Evolutionary conservation across 176 grass and related monocot species (phyloP), one percentile per base, ranked within the genome.

Genomic region (Triticum urartu): DNA sequence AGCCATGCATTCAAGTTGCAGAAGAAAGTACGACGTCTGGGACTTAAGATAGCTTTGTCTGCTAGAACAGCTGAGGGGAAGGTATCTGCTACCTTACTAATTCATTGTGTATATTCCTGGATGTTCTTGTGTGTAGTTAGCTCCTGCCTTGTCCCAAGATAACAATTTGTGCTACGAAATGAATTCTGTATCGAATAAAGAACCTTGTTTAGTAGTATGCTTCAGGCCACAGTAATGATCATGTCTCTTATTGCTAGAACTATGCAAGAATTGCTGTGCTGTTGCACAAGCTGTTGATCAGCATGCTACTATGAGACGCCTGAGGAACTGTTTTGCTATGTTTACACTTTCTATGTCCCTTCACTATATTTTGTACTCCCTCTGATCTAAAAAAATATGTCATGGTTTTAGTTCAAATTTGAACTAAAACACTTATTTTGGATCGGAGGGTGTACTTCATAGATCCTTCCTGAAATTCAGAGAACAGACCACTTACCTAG

Each of bases 11-110:
- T 98, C 79, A 94, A 98, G 75, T 85, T 90, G 45, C 93, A 94
- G 72, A 95, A 98, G 93, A 95, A 94, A 88, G 91, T 98, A 66
- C 52, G 87, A 3, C 90, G 82, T 42, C 73, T 98, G 20, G 91
- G 91, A 78, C 90, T 94, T 60, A 98, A 98, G 85, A 93, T 95
- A 85, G 96, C 96, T 9, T 81, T 98, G 64, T 98, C 93, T 68
- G 93, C 88, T 87, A 75, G 92, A 32, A 92, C 84, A 3, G 92
- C 92, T 61, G 94, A 98, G 81, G 97, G 92, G 40, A 95, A 94
- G 94, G 97, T 89, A 87, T 83, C 24, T 93, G 9, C 68, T 76
- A 5, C 36, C 26, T 76, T 70, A 24, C 50, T 21, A 63, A 80
- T 40, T 52, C 21, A 60, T 8, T 68, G 9, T 39, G 25, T 58